Conservation (phyloP, 331 rosid genomes). For the Quercus lobata region DNA sequence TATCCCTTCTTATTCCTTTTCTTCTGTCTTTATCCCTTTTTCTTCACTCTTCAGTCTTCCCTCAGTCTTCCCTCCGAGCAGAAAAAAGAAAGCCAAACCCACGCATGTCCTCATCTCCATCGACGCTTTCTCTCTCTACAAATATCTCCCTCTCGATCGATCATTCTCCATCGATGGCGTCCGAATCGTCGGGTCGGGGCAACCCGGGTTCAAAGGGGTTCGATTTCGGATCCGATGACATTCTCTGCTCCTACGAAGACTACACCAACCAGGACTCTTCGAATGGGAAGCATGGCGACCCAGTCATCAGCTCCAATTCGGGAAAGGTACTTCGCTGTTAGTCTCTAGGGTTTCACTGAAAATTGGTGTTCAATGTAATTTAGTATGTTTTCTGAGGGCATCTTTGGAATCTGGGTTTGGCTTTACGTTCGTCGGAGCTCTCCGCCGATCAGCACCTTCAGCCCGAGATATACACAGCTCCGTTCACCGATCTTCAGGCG, state of each 20-base stretch:
- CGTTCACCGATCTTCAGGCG: too few relatives aligned
- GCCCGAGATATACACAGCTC: too few relatives aligned
- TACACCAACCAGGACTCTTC: conserved; percentile 50
- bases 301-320: conserved; percentile 42
- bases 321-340: conserved; percentile 41
- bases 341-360: not conserved
- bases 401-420: conserved; percentile 5
- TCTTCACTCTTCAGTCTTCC: too few relatives aligned
- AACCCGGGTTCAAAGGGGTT: conserved; percentile 58
- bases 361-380: not conserved
- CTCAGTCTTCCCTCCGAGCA: too few relatives aligned
- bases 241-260: conserved; percentile 81
- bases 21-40: too few relatives aligned
- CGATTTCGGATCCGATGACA: conserved; percentile 76
- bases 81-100: too few relatives aligned
- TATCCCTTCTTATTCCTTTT: too few relatives aligned
- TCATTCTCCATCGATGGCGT: conserved; percentile 53
- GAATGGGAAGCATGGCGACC: conserved; percentile 50
- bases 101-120: too few relatives aligned
- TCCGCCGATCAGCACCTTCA: too few relatives aligned
- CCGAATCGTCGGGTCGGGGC: conserved; percentile 77
- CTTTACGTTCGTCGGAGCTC: too few relatives aligned
- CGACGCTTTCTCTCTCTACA: too few relatives aligned
- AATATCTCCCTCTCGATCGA: too few relatives aligned
- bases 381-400: not conserved